Evolutionary conservation across 345 rosid species (phyloP).

Genomic region (Salix dunnii): DNA sequence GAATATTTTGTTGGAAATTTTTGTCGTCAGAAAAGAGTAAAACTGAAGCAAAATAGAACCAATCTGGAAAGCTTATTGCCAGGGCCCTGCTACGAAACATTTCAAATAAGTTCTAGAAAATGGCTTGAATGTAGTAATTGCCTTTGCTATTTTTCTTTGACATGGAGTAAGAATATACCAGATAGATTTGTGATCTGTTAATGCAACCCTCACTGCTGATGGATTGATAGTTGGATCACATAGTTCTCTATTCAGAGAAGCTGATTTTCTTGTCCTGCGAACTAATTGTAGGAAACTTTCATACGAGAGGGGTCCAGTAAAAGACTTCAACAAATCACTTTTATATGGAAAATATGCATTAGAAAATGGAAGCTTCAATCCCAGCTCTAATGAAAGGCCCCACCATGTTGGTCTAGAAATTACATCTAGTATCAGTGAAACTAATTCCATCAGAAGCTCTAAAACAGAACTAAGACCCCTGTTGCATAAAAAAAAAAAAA

Average conservation of each 20-base stretch:
- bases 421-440: conserved; percentile 42
- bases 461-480: conserved; percentile 65
- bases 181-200: conserved; percentile 50
- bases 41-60: conserved; percentile 73
- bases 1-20: conserved; percentile 19
- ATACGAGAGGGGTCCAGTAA: conserved; percentile 48
- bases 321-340: conserved; percentile 36
- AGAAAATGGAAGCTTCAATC: conserved; percentile 57
- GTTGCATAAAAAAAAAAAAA: conserved; percentile 29
- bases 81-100: conserved; percentile 58
- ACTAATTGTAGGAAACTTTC: conserved; percentile 38
- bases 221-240: conserved; percentile 20
- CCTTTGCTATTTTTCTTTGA: not conserved
- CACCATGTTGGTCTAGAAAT: conserved; percentile 63
- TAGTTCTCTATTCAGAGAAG: conserved; percentile 15
- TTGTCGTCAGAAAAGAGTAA: conserved; percentile 43
- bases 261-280: conserved; percentile 32
- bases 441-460: conserved; percentile 54
- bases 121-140: not conserved
- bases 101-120: not conserved
- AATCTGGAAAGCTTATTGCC: conserved; percentile 71
- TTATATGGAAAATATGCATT: conserved; percentile 61
- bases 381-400: conserved; percentile 58
- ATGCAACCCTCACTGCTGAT: conserved; percentile 21
- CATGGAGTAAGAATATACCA: conserved; percentile 43